Percentiles rank a stretch among this genome's conserved stretches.
Evolutionary conservation across 1,284 basidiomycete species (phyloP).

Genomic region (Ceratobasidium papillatum): DNA sequence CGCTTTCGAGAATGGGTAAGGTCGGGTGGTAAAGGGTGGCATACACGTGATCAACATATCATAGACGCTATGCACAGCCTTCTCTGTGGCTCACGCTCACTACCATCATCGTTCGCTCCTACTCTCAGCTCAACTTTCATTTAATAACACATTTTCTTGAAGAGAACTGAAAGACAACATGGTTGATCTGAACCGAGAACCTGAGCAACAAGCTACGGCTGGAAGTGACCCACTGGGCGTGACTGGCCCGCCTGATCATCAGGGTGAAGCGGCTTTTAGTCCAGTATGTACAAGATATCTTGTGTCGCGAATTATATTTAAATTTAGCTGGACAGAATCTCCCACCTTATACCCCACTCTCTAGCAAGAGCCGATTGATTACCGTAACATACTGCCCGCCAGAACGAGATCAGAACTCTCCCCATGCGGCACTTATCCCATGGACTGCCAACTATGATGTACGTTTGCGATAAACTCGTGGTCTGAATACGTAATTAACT

Average conservation of each 20-base stretch:
- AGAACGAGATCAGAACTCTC: neutral
- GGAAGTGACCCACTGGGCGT: constrained; percentile 13
- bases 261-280: neutral
- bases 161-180: neutral
- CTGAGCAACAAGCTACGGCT: neutral
- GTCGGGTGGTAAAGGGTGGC: constrained; percentile 2
- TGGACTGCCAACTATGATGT: constrained; percentile 30
- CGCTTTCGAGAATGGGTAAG: neutral
- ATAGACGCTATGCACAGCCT: constrained; percentile 8
- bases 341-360: constrained; percentile 6
- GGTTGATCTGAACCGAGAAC: neutral
- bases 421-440: constrained; percentile 25
- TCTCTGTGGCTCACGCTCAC: neutral
- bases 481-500: neutral
- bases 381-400: constrained; percentile 20
- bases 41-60: neutral
- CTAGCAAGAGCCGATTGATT: constrained; percentile 6
- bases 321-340: neutral
- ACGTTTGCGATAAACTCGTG: neutral
- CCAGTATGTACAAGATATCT: constrained; percentile 3
- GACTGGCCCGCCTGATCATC: neutral
- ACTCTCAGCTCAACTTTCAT: neutral
- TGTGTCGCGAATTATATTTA: too few species aligned
- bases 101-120: neutral
- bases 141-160: neutral